Conservation (phyloP, 495 filamentous ascomycete genomes). For the Thermothielavioides terrestris region DNA sequence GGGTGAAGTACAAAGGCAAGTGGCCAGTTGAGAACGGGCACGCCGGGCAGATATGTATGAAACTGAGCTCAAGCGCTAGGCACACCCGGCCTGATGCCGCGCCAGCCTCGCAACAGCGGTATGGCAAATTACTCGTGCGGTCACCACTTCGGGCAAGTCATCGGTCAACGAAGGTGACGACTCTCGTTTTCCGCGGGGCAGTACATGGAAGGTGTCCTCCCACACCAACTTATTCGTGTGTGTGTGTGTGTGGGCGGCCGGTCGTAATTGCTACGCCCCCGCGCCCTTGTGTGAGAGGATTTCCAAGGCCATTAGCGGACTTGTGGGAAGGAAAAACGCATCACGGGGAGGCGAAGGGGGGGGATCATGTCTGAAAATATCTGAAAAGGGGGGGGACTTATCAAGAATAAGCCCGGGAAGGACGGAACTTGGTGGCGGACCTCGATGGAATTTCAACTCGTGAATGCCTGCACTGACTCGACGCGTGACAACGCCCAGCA, state of each 20-base stretch:
- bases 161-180: slow-evolving; percentile 11
- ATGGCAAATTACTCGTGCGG: background rate
- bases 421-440: background rate
- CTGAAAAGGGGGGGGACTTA: background rate
- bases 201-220: slow-evolving; percentile 13
- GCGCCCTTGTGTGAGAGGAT: slow-evolving; percentile 1
- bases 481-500: slow-evolving; percentile 10
- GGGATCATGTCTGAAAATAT: slow-evolving; percentile 1
- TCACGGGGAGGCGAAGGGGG: slow-evolving; percentile 5
- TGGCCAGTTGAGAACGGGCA: slow-evolving; percentile 11
- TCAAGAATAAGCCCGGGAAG: slow-evolving; percentile 4
- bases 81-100: background rate
- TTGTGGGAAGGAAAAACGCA: background rate
- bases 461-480: slow-evolving; percentile 2
- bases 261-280: background rate
- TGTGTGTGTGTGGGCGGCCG: slow-evolving; percentile 2
- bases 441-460: background rate
- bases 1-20: background rate
- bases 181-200: slow-evolving; percentile 16
- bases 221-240: background rate
- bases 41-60: slow-evolving; percentile 12
- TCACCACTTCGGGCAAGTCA: slow-evolving; percentile 3
- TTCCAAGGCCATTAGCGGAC: background rate
- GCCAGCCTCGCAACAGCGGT: background rate
- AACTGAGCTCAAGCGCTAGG: background rate